Base-by-base conservation (phyloP, 257 asterid species). In the Solanum pinnatisectum region DNA sequence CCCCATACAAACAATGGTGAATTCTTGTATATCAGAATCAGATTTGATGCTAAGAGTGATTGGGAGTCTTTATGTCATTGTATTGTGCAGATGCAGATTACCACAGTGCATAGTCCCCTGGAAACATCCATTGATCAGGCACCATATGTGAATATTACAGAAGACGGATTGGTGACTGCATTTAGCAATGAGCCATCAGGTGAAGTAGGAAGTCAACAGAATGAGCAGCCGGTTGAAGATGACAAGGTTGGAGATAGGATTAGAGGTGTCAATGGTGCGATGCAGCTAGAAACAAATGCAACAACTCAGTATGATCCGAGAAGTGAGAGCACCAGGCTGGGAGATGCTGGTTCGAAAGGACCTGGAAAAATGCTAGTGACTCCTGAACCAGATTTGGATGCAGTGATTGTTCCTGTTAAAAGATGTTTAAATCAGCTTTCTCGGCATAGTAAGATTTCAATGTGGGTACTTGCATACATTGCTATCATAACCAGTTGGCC, bases 401-500 rank as follows among this genome's bases (percentile, higher is more conserved):
- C 89, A 27, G 42, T 89, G 22, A 88, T 87, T 63, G 89, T 70
- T 65, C 96, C 95, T 3, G 89, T 95, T 86, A 90, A 89, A 90
- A 93, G 89, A 89, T 63, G 94, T 87, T 65, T 94, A 65, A 85
- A 93, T 90, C 95, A 94, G 89, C 89, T 95, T 13, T 88, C 96
- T 3, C 87, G 91, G 27, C 91, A 67, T 15, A 92, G 92, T 71
- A 88, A 89, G 74, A 92, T 83, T 68, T 92, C 97, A 30, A 20
- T 94, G 23, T 95, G 98, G 97, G 92, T 95, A 88, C 96, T 96
- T 73, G 93, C 96, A 32, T 94, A 94, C 87, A 88, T 94, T 33
- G 97, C 98, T 33, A 63, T 96, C 87, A n/a, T 93, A 23, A 94
- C 95, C 73, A 93, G 95, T 74, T 94, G 98, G 96, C 99, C 99